Conservation (phyloP, 2,329 filamentous ascomycete species). For the Trichophaea hybrida region DNA sequence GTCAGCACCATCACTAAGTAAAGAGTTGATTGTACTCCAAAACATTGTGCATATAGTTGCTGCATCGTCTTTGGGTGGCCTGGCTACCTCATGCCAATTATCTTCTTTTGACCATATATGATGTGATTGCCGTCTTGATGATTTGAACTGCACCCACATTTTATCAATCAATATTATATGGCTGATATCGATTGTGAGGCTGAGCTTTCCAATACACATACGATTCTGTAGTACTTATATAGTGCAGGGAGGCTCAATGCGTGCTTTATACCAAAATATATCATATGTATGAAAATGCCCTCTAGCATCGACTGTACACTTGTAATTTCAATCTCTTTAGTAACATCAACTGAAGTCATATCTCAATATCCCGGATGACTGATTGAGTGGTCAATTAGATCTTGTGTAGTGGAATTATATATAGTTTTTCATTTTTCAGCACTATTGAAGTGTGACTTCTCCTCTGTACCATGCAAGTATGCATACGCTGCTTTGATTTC, state of each 20-base stretch:
- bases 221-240: neutral
- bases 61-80: neutral
- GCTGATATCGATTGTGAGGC: neutral
- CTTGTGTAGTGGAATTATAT: neutral
- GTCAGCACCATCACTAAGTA: neutral
- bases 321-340: neutral
- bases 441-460: too few species aligned
- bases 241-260: neutral
- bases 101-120: neutral
- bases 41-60: neutral
- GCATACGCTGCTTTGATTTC: too few species aligned
- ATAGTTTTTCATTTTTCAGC: neutral
- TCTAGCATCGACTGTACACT: neutral
- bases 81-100: neutral
- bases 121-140: neutral
- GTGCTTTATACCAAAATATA: neutral
- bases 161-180: conserved; percentile 1
- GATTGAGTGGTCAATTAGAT: neutral
- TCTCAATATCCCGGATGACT: neutral
- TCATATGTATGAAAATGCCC: conserved; percentile 1
- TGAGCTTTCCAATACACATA: neutral
- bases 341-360: conserved; percentile 4
- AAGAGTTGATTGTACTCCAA: neutral
- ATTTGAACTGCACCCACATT: conserved; percentile 9
- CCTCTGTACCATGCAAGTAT: too few species aligned